A percentile compares a stretch with the other conserved stretches of the same genome.
phyloP scores from a whole-genome alignment of 2,329 filamentous ascomycete species.

The Rhynchosporium agropyri region DNA sequence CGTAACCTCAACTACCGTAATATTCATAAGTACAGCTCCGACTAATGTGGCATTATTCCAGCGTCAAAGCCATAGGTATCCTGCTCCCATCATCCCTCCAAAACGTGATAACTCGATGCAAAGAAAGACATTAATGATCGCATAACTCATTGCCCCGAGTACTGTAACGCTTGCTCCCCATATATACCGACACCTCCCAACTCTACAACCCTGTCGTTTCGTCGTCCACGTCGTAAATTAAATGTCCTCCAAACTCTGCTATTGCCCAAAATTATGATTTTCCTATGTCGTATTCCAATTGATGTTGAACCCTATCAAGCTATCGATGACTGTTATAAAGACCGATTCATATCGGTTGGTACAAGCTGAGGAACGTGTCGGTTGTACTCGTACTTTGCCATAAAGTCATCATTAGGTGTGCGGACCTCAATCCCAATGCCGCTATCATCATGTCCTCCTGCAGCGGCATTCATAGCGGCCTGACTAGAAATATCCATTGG shows the following conservation, averaged over 20 bases:
- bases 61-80: conserved; percentile 14
- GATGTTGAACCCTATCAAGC: conserved; percentile 21
- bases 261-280: conserved; percentile 30
- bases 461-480: conserved; percentile 50
- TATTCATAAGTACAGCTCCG: conserved; percentile 14
- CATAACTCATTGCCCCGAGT: conserved; percentile 15
- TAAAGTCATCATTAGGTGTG: conserved; percentile 67
- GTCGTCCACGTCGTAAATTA: conserved; percentile 34
- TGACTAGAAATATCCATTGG: conserved; percentile 48
- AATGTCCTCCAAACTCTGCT: conserved; percentile 29
- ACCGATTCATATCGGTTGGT: conserved; percentile 29
- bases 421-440: conserved; percentile 75
- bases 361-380: conserved; percentile 34
- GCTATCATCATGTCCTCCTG: conserved; percentile 65
- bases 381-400: conserved; percentile 59
- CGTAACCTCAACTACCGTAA: conserved; percentile 4
- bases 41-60: conserved; percentile 8
- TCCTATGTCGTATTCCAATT: conserved; percentile 16
- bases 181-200: conserved; percentile 31
- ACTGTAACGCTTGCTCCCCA: conserved; percentile 26
- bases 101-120: conserved; percentile 18
- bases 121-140: conserved; percentile 19
- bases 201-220: conserved; percentile 35
- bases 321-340: conserved; percentile 30
- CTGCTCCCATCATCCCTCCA: conserved; percentile 14